phyloP scores from a whole-genome alignment of 2,329 filamentous ascomycete species.

The Ophiocordyceps sinensis region DNA sequence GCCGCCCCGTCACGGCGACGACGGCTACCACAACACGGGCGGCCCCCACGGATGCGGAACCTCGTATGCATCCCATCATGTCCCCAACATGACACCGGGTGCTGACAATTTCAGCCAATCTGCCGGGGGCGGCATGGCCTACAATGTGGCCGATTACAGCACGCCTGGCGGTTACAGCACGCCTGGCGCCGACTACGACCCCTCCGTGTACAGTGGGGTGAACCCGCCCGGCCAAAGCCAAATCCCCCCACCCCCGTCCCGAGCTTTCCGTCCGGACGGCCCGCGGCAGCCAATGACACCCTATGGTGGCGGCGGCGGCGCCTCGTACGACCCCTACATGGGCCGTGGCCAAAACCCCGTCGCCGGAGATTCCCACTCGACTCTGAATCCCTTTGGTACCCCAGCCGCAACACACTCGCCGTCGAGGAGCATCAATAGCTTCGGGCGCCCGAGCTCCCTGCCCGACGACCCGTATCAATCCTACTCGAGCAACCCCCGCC shows the following conservation, averaged over 20 bases:
- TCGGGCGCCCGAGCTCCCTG: conserved; percentile 29
- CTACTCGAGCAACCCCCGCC: conserved; percentile 28
- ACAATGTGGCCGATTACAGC: conserved; percentile 49
- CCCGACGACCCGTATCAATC: conserved; percentile 54
- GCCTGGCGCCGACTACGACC: conserved; percentile 50
- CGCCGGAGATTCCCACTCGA: conserved; percentile 28
- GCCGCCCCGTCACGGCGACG: conserved; percentile 10
- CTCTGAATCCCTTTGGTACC: conserved; percentile 23
- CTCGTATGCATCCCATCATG: conserved; percentile 7
- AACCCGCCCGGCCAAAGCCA: conserved; percentile 22
- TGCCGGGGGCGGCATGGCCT: conserved; percentile 52
- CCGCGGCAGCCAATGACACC: conserved; percentile 6
- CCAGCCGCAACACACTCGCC: conserved; percentile 23
- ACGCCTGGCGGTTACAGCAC: conserved; percentile 47
- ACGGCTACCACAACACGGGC: conserved; percentile 8
- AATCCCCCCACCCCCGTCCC: conserved; percentile 22
- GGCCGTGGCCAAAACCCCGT: conserved; percentile 2
- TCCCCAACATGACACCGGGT: conserved; percentile 38
- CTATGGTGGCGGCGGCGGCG: conserved; percentile 4
- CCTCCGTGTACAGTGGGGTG: too few relatives aligned
- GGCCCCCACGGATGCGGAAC: conserved; percentile 3
- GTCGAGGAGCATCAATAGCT: conserved; percentile 34
- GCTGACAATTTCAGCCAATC: conserved; percentile 52
- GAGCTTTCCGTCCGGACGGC: conserved; percentile 11
- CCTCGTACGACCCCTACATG: conserved; percentile 2